Evolutionary conservation across 2,329 filamentous ascomycete species (phyloP).

Genomic region (Chaetomiaceae sp.): DNA sequence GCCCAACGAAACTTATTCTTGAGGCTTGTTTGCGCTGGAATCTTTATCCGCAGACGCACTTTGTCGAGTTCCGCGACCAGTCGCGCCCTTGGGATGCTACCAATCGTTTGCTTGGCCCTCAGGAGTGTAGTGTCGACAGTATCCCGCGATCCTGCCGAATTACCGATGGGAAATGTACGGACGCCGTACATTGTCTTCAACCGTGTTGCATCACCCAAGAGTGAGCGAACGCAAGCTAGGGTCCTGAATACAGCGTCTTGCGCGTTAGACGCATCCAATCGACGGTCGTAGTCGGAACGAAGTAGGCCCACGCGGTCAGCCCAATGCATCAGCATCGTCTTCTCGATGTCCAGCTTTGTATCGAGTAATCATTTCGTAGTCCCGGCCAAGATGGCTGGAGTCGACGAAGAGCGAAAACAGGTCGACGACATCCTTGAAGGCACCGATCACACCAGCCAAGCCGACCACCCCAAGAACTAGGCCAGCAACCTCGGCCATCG

Average conservation of each 20-base stretch:
- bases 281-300: conserved; percentile 11
- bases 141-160: background rate
- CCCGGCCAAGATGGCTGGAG: conserved; percentile 12
- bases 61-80: background rate
- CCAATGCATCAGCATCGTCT: conserved; percentile 21
- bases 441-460: conserved; percentile 9
- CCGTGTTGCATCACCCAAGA: conserved; percentile 3
- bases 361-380: conserved; percentile 20
- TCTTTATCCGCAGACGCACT: background rate
- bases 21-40: background rate
- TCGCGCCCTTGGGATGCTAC: background rate
- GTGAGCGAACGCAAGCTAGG: conserved; percentile 6
- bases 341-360: conserved; percentile 24
- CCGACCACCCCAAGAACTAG: conserved; percentile 16
- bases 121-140: background rate
- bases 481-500: conserved; percentile 13
- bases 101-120: background rate
- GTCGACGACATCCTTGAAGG: conserved; percentile 22
- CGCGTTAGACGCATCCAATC: conserved; percentile 11
- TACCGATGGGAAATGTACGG: background rate
- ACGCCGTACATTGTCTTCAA: conserved; percentile 13
- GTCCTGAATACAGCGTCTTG: conserved; percentile 4
- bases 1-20: conserved; percentile 16
- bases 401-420: conserved; percentile 15
- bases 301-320: conserved; percentile 17